Evolutionary conservation across 208 protist genomes (phyloP).

Genomic region (Crithidia expoeki): DNA sequence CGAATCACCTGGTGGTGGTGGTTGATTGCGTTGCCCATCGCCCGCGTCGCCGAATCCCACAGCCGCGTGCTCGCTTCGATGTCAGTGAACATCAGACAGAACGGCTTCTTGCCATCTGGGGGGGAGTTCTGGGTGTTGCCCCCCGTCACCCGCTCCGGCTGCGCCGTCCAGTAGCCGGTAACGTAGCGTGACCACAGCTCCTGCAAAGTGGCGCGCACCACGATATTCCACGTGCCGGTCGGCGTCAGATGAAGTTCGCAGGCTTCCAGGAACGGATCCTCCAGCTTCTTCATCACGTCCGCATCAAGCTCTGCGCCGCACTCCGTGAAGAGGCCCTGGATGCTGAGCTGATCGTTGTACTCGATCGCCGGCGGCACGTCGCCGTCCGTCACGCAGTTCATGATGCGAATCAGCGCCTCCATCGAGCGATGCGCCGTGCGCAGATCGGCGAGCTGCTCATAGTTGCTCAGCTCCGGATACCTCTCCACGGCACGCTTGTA

Average conservation of each 20-base stretch:
- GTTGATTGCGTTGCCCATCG: constrained; percentile 44
- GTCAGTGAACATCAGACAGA: constrained; percentile 58
- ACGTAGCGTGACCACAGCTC: constrained; percentile 19
- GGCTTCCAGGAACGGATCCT: constrained; percentile 65
- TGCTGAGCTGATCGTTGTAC: constrained; percentile 44
- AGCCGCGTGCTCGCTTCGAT: constrained; percentile 53
- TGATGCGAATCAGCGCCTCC: constrained; percentile 30
- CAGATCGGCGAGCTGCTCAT: constrained; percentile 27
- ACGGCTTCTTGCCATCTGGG: constrained; percentile 12
- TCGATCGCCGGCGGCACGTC: constrained; percentile 2
- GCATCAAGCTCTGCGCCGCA: constrained; percentile 13
- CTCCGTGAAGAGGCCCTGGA: constrained; percentile 45
- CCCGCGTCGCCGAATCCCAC: constrained; percentile 43
- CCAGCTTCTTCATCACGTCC: constrained; percentile 59
- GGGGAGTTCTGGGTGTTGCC: background rate
- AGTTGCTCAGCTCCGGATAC: constrained; percentile 21
- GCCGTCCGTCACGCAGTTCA: constrained; percentile 25
- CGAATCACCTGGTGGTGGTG: constrained; percentile 57
- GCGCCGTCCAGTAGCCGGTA: constrained; percentile 3
- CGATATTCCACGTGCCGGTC: constrained; percentile 27
- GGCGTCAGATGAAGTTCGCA: constrained; percentile 36
- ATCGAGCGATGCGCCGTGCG: constrained; percentile 27
- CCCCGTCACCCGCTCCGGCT: background rate
- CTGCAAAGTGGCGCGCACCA: constrained; percentile 12
- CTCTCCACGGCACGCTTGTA: constrained; percentile 30